phyloP scores from a whole-genome alignment of 1,284 basidiomycete species.

The Somion occarium region DNA sequence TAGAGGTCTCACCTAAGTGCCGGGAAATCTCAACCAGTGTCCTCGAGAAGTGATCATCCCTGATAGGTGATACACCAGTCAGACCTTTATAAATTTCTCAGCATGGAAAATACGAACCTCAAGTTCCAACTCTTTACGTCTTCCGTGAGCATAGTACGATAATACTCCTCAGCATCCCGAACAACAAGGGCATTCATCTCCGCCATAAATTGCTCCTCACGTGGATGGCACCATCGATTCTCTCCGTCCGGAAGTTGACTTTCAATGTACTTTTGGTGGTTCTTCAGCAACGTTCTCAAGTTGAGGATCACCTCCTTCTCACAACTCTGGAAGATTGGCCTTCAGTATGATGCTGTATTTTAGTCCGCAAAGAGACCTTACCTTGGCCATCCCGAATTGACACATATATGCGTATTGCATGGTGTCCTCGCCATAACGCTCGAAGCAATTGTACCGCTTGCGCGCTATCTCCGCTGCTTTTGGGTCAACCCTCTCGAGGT shows the following conservation, averaged over 20 bases:
- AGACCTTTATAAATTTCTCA: not conserved
- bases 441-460: conserved; percentile 27
- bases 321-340: conserved; percentile 21
- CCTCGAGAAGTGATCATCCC: conserved; percentile 25
- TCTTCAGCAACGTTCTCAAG: conserved; percentile 17
- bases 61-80: conserved; percentile 10
- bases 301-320: conserved; percentile 24
- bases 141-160: conserved; percentile 24
- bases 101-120: conserved; percentile 9
- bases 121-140: conserved; percentile 24
- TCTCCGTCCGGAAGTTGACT: conserved; percentile 12
- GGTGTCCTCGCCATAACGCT: conserved; percentile 26
- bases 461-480: conserved; percentile 22
- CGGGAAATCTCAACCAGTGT: conserved; percentile 19
- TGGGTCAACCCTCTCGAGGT: conserved; percentile 23
- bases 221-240: conserved; percentile 12
- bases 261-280: conserved; percentile 19
- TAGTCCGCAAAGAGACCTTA: conserved; percentile 6
- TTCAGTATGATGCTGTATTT: too few species aligned
- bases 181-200: conserved; percentile 28
- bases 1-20: conserved; percentile 14
- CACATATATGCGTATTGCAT: conserved; percentile 22
- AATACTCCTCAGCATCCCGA: conserved; percentile 26
- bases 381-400: conserved; percentile 22
- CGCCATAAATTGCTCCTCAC: conserved; percentile 24